phyloP scores from a whole-genome alignment of 176 grass and related monocot species.

The maize (Zea mays) region Zm-B73-REFERENCE-NAM-5.0 NC_050103.1:139993501-139994000 shows the following conservation, averaged over 20 bases:
- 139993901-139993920: not conserved
- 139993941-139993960: not conserved
- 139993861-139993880: not conserved
- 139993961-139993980: no score
- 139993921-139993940: not conserved
- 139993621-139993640: not conserved
- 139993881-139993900: not conserved
- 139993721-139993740: no score
- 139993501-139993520: not conserved
- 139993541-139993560: not conserved
- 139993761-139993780: not conserved
- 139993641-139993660: not conserved
- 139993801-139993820: no score
- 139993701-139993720: not conserved
- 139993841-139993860: no score
- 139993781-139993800: no score
- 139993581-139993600: not conserved
- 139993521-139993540: constrained; percentile 22
- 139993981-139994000: not conserved
- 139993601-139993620: not conserved
- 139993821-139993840: not conserved
- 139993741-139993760: not conserved
- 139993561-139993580: not conserved
- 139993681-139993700: no score
- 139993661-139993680: no score